Evolutionary conservation across 1,284 basidiomycete genomes (phyloP).

Genomic region (Austroboletus novae-zelandiae): DNA sequence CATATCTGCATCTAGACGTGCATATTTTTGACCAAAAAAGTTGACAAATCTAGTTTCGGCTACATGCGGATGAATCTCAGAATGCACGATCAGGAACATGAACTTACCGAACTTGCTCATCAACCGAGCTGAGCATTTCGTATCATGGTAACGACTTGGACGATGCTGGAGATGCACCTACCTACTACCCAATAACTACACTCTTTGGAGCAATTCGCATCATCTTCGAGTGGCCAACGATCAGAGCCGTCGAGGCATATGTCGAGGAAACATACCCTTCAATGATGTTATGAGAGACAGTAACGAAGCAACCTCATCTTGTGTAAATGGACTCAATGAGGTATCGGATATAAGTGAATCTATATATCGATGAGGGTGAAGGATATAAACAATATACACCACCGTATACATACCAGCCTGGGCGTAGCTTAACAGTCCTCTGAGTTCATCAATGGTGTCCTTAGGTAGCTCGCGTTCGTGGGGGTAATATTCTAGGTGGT

Average conservation of each 20-base stretch:
- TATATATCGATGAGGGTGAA: background rate
- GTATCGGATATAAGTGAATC: constrained; percentile 21
- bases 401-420: too few relatives aligned
- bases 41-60: constrained; percentile 15
- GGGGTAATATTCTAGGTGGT: background rate
- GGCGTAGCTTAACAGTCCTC: constrained; percentile 20
- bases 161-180: background rate
- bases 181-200: constrained; percentile 18
- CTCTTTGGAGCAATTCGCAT: constrained; percentile 1
- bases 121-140: constrained; percentile 7
- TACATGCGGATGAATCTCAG: background rate
- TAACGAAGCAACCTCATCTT: constrained; percentile 15
- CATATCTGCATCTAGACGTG: constrained; percentile 15
- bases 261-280: background rate
- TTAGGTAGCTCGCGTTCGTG: background rate
- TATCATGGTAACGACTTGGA: background rate
- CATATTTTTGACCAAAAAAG: background rate
- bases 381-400: background rate
- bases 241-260: background rate
- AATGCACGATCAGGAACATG: background rate
- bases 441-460: background rate
- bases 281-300: constrained; percentile 1
- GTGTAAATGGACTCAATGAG: constrained; percentile 17
- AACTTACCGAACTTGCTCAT: constrained; percentile 5
- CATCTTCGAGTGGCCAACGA: background rate